phyloP scores from a whole-genome alignment of 768 basidiomycete species.

The Chalciporus pseudorubinellus region DNA sequence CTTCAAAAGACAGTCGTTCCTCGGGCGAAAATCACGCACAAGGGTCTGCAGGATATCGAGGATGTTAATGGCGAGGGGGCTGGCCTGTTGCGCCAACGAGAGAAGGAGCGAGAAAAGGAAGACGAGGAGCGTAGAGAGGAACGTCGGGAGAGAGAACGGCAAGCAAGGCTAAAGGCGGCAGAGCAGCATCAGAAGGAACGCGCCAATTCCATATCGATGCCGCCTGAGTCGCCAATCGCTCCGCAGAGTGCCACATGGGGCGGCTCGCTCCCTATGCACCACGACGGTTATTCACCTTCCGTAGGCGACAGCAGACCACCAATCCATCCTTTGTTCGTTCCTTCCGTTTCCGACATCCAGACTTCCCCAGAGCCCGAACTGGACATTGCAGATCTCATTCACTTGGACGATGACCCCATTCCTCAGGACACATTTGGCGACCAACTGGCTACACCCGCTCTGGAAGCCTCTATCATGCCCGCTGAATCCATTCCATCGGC shows the following conservation, averaged over 20 bases:
- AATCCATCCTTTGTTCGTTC: conserved; percentile 35
- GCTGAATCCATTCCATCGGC: conserved; percentile 6
- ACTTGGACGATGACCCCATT: conserved; percentile 63
- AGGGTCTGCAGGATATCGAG: conserved; percentile 89
- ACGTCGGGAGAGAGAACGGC: conserved; percentile 66
- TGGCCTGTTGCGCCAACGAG: conserved; percentile 40
- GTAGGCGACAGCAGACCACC: conserved; percentile 28
- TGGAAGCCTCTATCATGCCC: conserved; percentile 12
- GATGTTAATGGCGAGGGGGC: conserved; percentile 57
- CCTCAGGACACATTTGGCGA: conserved; percentile 34
- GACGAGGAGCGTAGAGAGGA: conserved; percentile 64
- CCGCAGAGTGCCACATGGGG: conserved; percentile 56
- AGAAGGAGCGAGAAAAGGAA: conserved; percentile 59
- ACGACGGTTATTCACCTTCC: conserved; percentile 26
- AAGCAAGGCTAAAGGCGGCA: conserved; percentile 55
- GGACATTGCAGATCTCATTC: conserved; percentile 73
- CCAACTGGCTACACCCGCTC: conserved; percentile 14
- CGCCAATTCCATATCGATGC: conserved; percentile 55
- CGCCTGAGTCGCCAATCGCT: conserved; percentile 68
- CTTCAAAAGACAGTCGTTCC: conserved; percentile 62
- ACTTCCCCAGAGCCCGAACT: conserved; percentile 55
- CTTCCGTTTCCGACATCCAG: conserved; percentile 40
- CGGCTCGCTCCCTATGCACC: conserved; percentile 50
- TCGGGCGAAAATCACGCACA: conserved; percentile 88
- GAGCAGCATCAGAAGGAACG: conserved; percentile 45